Base-by-base conservation (phyloP, 23 red algal genomes). In the Gracilariopsis chorda region DNA sequence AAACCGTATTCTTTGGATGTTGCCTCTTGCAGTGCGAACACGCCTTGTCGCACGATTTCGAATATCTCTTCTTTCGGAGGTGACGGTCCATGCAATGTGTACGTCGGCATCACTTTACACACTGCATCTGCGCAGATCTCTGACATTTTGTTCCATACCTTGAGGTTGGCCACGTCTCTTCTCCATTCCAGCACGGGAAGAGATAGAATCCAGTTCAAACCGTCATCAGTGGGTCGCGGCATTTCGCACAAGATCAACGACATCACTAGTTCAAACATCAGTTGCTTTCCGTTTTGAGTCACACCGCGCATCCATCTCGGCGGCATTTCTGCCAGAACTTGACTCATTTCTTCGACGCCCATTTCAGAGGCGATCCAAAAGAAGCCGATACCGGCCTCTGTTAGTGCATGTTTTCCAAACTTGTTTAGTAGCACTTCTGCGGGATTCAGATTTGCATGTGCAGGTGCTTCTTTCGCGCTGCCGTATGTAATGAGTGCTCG, bases 221-320 rank as follows among this genome's bases (percentile, higher is more conserved):
- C 80, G 11, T 4, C 8, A 28, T 85, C 40, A 24, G 24, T 40
- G 24, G 56, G 56, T 40, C n/a, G 16, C 14, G 80, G 62, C 59
- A 70, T 70, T 32, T 85, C 80, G 62, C 80, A 85, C 13, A 85
- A 58, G 11, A 85, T 40, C 30, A 85, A 42, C 27, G 80, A 69
- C 80, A 85, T 85, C 33, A 85, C 80, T 20, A 85, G 68, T 40
- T 85, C 80, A 60, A 85, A 85, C 80, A 70, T 85, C 16, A 85
- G 43, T 34, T 85, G 80, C 29, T 85, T 85, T 17, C 80, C 80
- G 80, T 61, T 85, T 20, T 85, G 80, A 30, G 30, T 85, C 5
- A 85, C 80, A 10, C 80, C 80, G 33, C 80, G 80, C 80, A 85
- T 85, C 80, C 80, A 85, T 14, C 62, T 41, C 27, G 80, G 80